Conservation (phyloP, 2,329 filamentous ascomycete genomes). For the Scedosporium aurantiacum region DNA sequence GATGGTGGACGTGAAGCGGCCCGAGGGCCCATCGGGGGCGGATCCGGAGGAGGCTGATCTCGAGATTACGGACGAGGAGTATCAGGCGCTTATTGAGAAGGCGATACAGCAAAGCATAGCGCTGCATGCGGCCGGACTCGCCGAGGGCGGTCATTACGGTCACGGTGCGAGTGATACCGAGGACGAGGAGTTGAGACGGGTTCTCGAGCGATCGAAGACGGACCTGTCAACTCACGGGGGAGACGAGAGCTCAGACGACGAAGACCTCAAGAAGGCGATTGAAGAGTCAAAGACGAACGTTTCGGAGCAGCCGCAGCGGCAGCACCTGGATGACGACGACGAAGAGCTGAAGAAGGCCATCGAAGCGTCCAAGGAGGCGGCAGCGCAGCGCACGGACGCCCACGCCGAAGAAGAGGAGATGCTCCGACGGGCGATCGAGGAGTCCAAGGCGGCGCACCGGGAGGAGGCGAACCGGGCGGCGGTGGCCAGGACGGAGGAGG, state of each 20-base stretch:
- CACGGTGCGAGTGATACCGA: slow-evolving; percentile 13
- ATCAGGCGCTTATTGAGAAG: slow-evolving; percentile 43
- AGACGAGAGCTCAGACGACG: slow-evolving; percentile 16
- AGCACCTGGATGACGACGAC: not conserved
- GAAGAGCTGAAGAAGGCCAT: slow-evolving; percentile 12
- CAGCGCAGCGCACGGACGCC: slow-evolving; percentile 5
- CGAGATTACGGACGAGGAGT: slow-evolving; percentile 45
- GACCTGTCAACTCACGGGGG: not conserved
- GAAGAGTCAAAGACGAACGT: slow-evolving; percentile 21
- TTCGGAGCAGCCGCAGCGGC: not conserved
- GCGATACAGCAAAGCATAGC: slow-evolving; percentile 42
- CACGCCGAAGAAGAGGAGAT: slow-evolving; percentile 29
- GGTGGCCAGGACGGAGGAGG: slow-evolving; percentile 49
- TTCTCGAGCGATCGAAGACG: slow-evolving; percentile 26
- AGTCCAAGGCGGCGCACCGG: slow-evolving; percentile 32
- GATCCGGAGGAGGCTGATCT: slow-evolving; percentile 25
- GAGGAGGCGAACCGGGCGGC: slow-evolving; percentile 30
- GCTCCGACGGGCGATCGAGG: slow-evolving; percentile 35
- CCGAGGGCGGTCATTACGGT: slow-evolving; percentile 12
- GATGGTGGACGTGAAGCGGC: not conserved
- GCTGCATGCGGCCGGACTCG: slow-evolving; percentile 10
- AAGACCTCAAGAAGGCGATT: slow-evolving; percentile 28
- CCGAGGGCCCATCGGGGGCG: not conserved
- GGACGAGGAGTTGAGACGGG: slow-evolving; percentile 28
- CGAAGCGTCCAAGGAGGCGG: slow-evolving; percentile 25